These are phyloP conservation scores for Xanthoconium separans DNA, from an alignment of 1,284 basidiomycete species.

Conservation along the genomic window DNA sequence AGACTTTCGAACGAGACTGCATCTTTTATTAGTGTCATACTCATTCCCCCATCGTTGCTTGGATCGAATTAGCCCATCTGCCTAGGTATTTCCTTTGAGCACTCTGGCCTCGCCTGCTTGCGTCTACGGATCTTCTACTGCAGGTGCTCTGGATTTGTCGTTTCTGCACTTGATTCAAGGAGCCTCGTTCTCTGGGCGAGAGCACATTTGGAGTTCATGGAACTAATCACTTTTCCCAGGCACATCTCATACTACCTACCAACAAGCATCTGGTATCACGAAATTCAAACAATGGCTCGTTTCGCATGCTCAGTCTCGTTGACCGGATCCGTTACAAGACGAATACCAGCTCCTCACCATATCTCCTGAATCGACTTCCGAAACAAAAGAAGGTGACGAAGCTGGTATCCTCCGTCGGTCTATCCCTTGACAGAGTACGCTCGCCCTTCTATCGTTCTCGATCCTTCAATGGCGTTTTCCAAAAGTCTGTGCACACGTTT, in stretches of 20 bases:
- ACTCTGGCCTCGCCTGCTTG: no score
- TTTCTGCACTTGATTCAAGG: not conserved
- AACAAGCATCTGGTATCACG: constrained; percentile 10
- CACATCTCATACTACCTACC: constrained; percentile 1
- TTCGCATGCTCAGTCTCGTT: not conserved
- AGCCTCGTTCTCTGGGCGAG: not conserved
- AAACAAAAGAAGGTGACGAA: constrained; percentile 13
- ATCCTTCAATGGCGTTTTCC: constrained; percentile 21
- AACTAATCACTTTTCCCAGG: not conserved
- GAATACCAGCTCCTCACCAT: constrained; percentile 28
- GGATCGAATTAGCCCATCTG: no score
- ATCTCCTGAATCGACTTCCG: constrained; percentile 5
- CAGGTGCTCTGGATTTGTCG: not conserved
- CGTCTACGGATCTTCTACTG: no score
- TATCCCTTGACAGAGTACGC: constrained; percentile 1
- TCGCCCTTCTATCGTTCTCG: constrained; percentile 21
- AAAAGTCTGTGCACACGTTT: constrained; percentile 22
- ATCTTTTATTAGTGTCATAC: no score
- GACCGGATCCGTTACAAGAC: constrained; percentile 15
- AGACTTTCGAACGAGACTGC: no score
- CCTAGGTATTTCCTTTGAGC: no score
- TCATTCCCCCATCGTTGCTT: no score
- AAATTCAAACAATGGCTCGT: constrained; percentile 23
- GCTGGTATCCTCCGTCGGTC: not conserved
- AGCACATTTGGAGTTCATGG: constrained; percentile 9